A percentile compares a stretch with the other conserved stretches of the same genome.
phyloP scores from a whole-genome alignment of 1,139 yeast genomes.

The Diutina rugosa region DNA sequence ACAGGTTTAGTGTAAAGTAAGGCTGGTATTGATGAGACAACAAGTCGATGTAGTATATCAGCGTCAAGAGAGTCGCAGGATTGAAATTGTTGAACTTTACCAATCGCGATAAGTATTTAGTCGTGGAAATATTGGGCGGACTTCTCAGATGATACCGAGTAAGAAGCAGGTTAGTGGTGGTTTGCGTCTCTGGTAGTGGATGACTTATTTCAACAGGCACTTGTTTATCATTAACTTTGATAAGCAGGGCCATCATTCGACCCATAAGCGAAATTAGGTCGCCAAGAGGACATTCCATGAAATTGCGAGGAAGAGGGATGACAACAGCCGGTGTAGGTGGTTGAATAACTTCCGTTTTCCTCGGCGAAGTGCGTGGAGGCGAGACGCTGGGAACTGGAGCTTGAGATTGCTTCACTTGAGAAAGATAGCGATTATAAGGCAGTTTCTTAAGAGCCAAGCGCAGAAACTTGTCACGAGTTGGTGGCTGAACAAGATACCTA shows the following conservation, averaged over 20 bases:
- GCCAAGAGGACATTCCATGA: conserved; percentile 54
- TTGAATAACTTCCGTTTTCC: not conserved
- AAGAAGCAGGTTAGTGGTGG: conserved; percentile 22
- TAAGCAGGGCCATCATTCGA: conserved; percentile 67
- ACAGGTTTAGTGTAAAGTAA: conserved; percentile 70
- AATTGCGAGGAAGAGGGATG: conserved; percentile 37
- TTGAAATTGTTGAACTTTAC: conserved; percentile 79
- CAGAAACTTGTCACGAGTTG: not conserved
- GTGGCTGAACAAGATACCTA: not conserved
- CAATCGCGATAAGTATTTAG: conserved; percentile 63
- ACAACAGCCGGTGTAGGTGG: not conserved
- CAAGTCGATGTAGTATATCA: conserved; percentile 81
- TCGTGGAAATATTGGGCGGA: conserved; percentile 78
- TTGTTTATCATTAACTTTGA: conserved; percentile 45
- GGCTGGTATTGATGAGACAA: conserved; percentile 65
- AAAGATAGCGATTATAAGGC: conserved; percentile 13
- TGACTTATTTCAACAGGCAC: not conserved
- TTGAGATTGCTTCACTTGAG: conserved; percentile 9
- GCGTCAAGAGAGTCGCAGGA: conserved; percentile 64
- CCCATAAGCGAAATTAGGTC: conserved; percentile 63
- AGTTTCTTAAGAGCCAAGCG: conserved; percentile 10
- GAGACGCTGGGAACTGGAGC: conserved; percentile 9
- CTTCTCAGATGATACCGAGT: conserved; percentile 90
- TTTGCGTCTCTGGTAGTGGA: not conserved
- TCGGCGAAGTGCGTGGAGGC: not conserved